Base-by-base conservation (phyloP, 306 rosid genomes). In the Ormosia emarginata region DNA sequence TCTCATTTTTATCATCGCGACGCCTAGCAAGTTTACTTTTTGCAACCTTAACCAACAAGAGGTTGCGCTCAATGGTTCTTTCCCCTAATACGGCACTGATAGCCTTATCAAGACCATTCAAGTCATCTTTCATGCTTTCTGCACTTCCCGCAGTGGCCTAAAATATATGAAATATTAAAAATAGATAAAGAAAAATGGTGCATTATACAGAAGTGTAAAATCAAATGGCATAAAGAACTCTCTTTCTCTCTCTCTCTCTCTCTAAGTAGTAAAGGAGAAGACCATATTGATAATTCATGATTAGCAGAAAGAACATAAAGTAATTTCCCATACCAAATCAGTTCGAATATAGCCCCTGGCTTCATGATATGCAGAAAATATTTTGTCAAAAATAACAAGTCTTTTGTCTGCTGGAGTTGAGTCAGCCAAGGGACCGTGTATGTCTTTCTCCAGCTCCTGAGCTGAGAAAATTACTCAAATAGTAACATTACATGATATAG, bases 101-200 rank as follows among this genome's bases (percentile, higher is more conserved):
- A 77, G 99, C 99, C 91, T 92, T 95, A 84, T 95, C 97, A 34
- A 95, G 99, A 71, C 99, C 99, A 89, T 91, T 89, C 66, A 95
- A 85, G 78, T 95, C 98, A 84, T 93, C 99, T 84, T 95, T 95
- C 57, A 87, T 93, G 13, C 84, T 93, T 85, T 95, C 99, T 15
- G 96, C 86, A 81, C 86, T 90, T 82, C 98, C 94, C 74, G 99
- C 89, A 65, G 93, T 90, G 81, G 86, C 93, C 99, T 95, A 84
- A 17, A 87, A 86, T 50, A 61, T 70, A 81, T 24, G 77, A 63
- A 58, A 72, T 41, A 71, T 72, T 36, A 73, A 76, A 77, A 53
- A 17, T 67, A 44, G 18, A 83, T 70, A 12, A 66, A 53, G 69
- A 74, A 61, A 77, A 47, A 53, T 12, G 40, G 44, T 7, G 32